Base-by-base conservation (phyloP, 2,329 filamentous ascomycete species). In the Lasiodiplodia gonubiensis region DNA sequence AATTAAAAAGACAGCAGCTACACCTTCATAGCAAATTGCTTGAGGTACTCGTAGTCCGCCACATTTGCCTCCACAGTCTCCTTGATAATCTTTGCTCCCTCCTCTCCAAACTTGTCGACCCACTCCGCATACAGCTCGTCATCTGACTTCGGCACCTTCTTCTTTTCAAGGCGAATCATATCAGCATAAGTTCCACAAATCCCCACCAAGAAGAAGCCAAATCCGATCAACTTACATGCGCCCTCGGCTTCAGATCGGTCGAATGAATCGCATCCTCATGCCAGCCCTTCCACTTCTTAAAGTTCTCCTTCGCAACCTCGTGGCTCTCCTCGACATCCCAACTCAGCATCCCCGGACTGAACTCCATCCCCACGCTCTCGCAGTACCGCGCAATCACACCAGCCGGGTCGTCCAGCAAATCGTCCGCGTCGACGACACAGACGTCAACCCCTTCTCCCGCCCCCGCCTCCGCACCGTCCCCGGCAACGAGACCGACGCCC, bases 271-370 rank as follows among this genome's bases (percentile, higher is more conserved):
- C 95, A 83, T 98, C 95, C 72, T 98, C 92, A 78, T 98, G 95
- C 82, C 97, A 98, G 12, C 95, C 95, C 72, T 89, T 91, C 95
- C 95, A 98, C 83, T 99, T 98, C 81, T 94, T 93, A 81, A 98
- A 98, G 21, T 89, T 89, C 70, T 88, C 85, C 71, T 86, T 84
- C 3, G 94, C 94, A 69, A 86, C 83, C 61, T 81, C 72, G 72
- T 93, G 89, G 73, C 90, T 89, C 70, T 91, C 90, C 63, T 90
- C 88, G 30, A 90, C 88, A 70, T 91, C 87, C 95, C 95, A 98
- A 68, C 86, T 84, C 70, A 99, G 84, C 94, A 98, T 97, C 16
- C 86, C 83, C 0, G 88, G 87, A 53, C 83, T 82, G 79, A 90
- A 99, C 18, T 91, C 86, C 68, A 97, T 85, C 25, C 90, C 93